These are phyloP conservation scores for Olyra latifolia DNA, from an alignment of 176 grass and related monocot genomes.

Conservation along the genomic window DNA sequence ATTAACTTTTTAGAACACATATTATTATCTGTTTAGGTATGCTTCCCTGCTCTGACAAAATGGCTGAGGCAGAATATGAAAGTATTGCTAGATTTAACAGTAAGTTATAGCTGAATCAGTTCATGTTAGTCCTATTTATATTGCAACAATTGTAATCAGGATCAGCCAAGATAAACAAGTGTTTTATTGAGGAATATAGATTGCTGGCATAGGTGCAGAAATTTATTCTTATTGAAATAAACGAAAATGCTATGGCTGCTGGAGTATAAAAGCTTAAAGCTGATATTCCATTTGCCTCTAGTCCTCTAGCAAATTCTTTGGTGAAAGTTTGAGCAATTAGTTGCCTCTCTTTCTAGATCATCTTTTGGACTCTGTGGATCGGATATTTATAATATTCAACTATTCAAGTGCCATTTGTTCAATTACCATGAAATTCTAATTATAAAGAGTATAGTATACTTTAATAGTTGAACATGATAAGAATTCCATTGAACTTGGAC, in stretches of 20 bases:
- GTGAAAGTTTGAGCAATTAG: background rate
- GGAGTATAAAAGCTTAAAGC: slow-evolving; percentile 1
- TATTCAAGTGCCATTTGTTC: background rate
- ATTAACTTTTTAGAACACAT: background rate
- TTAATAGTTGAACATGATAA: slow-evolving; percentile 15
- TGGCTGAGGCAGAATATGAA: background rate
- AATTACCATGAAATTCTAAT: background rate
- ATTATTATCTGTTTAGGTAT: slow-evolving; percentile 11
- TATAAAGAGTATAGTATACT: background rate
- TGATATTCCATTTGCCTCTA: background rate
- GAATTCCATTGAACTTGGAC: slow-evolving; percentile 22
- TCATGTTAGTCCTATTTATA: background rate
- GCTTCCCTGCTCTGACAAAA: slow-evolving; percentile 17
- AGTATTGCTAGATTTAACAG: background rate
- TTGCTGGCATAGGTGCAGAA: background rate
- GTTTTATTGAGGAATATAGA: background rate
- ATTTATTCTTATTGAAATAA: background rate
- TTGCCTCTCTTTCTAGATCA: background rate
- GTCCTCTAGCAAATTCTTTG: slow-evolving; percentile 4
- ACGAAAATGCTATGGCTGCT: slow-evolving; percentile 26
- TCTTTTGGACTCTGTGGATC: background rate
- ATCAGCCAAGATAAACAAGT: background rate
- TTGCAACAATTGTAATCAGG: background rate
- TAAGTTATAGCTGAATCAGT: slow-evolving; percentile 1
- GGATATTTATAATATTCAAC: slow-evolving; percentile 9